Evolutionary conservation across 2,329 filamentous ascomycete genomes (phyloP).

Genomic region (Tolypocladium sp.): DNA sequence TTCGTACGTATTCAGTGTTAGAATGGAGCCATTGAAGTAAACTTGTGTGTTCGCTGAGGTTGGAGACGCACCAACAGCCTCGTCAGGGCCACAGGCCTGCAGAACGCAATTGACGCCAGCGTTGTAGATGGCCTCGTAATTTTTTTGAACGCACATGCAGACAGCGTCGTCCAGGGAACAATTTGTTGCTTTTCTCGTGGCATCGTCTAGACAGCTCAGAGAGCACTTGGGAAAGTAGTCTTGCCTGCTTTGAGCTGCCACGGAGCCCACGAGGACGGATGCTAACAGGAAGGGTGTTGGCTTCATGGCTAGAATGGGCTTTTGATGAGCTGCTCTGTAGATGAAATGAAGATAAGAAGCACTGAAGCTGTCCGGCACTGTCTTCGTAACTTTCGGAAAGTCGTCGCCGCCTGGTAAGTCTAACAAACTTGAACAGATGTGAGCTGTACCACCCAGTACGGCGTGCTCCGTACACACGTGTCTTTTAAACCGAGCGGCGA

Average conservation of each 20-base stretch:
- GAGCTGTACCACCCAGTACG: background rate
- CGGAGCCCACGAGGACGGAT: conserved; percentile 10
- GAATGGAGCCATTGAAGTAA: too few species aligned
- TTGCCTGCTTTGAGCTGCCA: conserved; percentile 7
- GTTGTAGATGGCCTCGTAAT: conserved; percentile 17
- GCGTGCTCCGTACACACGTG: background rate
- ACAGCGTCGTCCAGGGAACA: conserved; percentile 14
- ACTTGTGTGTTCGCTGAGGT: background rate
- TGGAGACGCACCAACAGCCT: conserved; percentile 14
- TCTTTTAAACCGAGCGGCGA: background rate
- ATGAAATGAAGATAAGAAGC: background rate
- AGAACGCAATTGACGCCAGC: conserved; percentile 17
- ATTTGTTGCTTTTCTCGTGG: conserved; percentile 10
- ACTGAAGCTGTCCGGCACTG: too few species aligned
- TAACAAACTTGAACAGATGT: too few species aligned
- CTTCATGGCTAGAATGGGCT: conserved; percentile 8
- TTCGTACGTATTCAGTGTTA: background rate
- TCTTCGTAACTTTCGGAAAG: background rate
- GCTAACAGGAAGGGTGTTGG: conserved; percentile 9
- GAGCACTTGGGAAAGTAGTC: conserved; percentile 19
- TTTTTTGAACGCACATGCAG: conserved; percentile 15
- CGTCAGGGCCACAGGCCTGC: conserved; percentile 13
- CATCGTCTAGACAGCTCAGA: conserved; percentile 16
- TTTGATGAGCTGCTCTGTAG: background rate
- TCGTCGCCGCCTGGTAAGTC: too few species aligned